Base-by-base conservation (phyloP, 192 early-diverging fungal species). In the Dissophora globulifera region DNA sequence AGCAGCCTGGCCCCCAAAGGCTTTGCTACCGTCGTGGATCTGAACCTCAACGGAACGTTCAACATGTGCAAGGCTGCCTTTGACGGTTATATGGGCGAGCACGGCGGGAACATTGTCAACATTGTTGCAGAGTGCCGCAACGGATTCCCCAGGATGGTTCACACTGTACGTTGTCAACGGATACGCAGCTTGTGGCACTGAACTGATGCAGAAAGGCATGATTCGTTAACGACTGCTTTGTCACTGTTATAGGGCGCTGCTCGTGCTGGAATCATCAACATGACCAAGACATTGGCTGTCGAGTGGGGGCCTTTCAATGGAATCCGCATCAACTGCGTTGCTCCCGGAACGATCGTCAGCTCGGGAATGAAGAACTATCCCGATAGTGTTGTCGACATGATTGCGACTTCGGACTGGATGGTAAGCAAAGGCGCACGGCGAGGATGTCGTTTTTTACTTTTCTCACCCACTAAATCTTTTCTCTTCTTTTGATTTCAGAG, bases 301-400 rank as follows among this genome's bases (percentile, higher is more conserved):
- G 84, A 86, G 55, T 86, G 84, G 84, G 81, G 79, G 17, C 63
- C 67, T 4, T 78, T 63, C 23, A 76, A 76, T 17, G 81, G 81
- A 3, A 82, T 86, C 32, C 82, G 84, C 19, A 58, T 86, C 65
- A 86, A 86, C 69, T 84, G 75, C 46, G 84, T 86, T 27, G 84
- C 83, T 22, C 84, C 84, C 15, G 84, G 84, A 19, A 81, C 80
- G 13, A 80, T 86, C 57, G 69, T 86, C 30, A 82, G 83, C 46
- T 79, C 74, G 16, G 84, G 84, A 26, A 82, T 84, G 65, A 67
- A 68, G 45, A 83, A 82, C 57, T 86, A 86, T 42, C 78, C 84
- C 8, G 61, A 69, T 2, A 62, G 65, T n/a, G 72, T 86, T 15
- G 69, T 78, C 38, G 62, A 81, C 10, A 59, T 67, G 64, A 45